Evolutionary conservation across 345 rosid genomes (phyloP), one percentile per base, ranked within the genome.

Genomic region (Erysimum cheiranthoides): DNA sequence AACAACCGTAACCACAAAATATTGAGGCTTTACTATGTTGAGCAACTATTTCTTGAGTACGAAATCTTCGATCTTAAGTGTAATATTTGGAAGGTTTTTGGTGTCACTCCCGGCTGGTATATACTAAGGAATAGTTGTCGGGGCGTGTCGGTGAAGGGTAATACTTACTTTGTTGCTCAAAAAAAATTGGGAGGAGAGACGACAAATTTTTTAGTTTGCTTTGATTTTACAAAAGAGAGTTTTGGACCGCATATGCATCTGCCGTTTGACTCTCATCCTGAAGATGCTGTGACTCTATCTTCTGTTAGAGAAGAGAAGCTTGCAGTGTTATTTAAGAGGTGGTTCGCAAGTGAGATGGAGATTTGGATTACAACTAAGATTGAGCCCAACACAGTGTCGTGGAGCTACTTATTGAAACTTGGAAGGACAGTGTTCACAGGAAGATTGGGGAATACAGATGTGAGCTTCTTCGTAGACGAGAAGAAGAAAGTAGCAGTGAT

Each of bases 341-440:
- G 0, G 8, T 21, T 21, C n/a, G 25, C 1, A 7, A 0, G 6
- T 47, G 52, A 47, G 27, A 14, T 43, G 7, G 2, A 3, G 14
- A 47, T 47, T 16, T 47, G 52, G 52, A 16, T 47, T 16, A 47
- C 52, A 47, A 47, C 21, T 47, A 47, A 47, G 52, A 47, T 47
- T n/a, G 52, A 47, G 52, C 5, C 10, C 52, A 16, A 47, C 16
- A 8, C 8, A 7, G 52, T 16, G 52, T 47, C 25, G 52, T 47
- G 52, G 27, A 47, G 25, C 25, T 6, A n/a, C 11, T 47, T 46
- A 9, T 46, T 16, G 8, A 47, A 47, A 16, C 1, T 47, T 47
- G 25, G 16, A 7, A 43, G 5, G 18, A 14, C 1, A n/a, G 10
- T 3, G 2, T 43, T 17, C 10, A 2, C 25, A 16, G 0, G 17